Percentiles rank a stretch among this genome's conserved stretches.
phyloP scores from a whole-genome alignment of 148 eudicot genomes.

The Persicaria maculosa region DNA sequence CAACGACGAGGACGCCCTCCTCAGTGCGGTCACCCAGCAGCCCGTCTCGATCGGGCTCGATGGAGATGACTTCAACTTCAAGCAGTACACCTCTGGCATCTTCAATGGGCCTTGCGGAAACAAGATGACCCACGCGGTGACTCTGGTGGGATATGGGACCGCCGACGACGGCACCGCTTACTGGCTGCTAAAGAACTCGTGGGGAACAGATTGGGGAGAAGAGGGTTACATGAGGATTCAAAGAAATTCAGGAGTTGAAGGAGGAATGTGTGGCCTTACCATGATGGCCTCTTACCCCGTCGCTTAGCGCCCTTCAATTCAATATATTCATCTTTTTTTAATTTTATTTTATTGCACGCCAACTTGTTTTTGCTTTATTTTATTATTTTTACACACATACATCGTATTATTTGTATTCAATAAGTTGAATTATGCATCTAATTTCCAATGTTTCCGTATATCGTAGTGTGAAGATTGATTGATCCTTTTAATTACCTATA shows the following conservation, averaged over 20 bases:
- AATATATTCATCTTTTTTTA: too few species aligned
- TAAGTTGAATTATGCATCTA: too few species aligned
- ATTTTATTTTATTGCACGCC: too few species aligned
- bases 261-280: conserved; percentile 51
- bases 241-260: conserved; percentile 22
- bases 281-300: conserved; percentile 39
- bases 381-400: too few species aligned
- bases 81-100: conserved; percentile 35
- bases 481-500: too few species aligned
- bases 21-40: conserved; percentile 38
- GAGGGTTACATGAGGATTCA: conserved; percentile 38
- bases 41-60: conserved; percentile 38
- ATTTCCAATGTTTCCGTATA: too few species aligned
- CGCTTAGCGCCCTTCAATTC: conserved; percentile 22
- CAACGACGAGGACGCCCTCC: conserved; percentile 29
- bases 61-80: conserved; percentile 25
- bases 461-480: too few species aligned
- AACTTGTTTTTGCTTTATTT: too few species aligned
- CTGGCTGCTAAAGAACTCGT: conserved; percentile 45
- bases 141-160: conserved; percentile 32
- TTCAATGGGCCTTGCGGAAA: conserved; percentile 29
- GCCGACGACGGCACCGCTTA: conserved; percentile 23
- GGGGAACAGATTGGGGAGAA: conserved; percentile 46
- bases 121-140: conserved; percentile 35
- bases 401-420: too few species aligned